Percentiles rank a stretch among this genome's conserved stretches.
Evolutionary conservation across 345 rosid species (phyloP).

Genomic region (Eucalyptus polyanthemos): DNA sequence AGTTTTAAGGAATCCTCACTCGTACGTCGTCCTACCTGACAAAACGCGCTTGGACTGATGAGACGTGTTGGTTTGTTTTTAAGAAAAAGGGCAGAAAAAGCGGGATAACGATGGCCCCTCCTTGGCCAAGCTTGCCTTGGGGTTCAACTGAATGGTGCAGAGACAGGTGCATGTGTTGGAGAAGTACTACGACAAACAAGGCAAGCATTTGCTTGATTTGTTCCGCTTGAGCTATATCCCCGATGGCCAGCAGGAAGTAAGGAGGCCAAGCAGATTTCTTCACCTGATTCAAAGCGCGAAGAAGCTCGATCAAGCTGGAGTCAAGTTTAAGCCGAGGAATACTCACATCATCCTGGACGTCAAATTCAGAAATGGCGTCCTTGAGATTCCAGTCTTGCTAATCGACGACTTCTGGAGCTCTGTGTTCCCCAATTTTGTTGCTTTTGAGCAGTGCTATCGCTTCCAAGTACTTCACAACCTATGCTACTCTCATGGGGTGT

Average conservation of each 20-base stretch:
- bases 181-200: slow-evolving; percentile 3
- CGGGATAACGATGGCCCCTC: not conserved
- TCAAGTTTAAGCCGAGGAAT: slow-evolving; percentile 19
- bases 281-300: slow-evolving; percentile 47
- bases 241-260: not conserved
- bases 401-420: slow-evolving; percentile 27
- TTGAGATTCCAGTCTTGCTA: slow-evolving; percentile 27
- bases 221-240: slow-evolving; percentile 37
- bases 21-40: not conserved
- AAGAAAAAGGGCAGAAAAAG: not conserved
- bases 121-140: slow-evolving; percentile 35
- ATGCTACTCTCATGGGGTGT: slow-evolving; percentile 35
- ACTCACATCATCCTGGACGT: slow-evolving; percentile 31
- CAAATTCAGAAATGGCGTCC: slow-evolving; percentile 19
- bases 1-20: not conserved
- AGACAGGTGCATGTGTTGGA: slow-evolving; percentile 17
- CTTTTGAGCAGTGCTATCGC: slow-evolving; percentile 39
- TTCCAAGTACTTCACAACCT: slow-evolving; percentile 32
- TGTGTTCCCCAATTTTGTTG: slow-evolving; percentile 34
- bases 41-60: not conserved
- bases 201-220: slow-evolving; percentile 60
- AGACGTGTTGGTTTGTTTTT: not conserved
- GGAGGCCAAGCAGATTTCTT: not conserved
- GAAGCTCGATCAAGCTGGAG: slow-evolving; percentile 44
- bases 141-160: slow-evolving; percentile 33